phyloP scores from a whole-genome alignment of 345 rosid genomes.

The Salix suchowensis region DNA sequence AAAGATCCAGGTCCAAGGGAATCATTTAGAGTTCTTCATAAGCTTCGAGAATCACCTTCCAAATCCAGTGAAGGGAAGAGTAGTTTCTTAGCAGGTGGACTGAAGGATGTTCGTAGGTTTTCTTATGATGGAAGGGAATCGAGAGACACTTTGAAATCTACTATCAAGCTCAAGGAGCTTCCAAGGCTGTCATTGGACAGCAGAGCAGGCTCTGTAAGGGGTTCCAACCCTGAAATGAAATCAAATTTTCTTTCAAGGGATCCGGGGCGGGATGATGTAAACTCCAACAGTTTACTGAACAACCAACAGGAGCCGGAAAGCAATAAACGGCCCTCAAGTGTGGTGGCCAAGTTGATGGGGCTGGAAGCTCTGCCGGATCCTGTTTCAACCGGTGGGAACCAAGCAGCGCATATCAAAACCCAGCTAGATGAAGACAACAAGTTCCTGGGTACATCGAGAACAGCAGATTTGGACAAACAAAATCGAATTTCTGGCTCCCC shows the following conservation, averaged over 20 bases:
- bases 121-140: constrained; percentile 82
- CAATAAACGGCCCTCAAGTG: constrained; percentile 53
- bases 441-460: constrained; percentile 27
- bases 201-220: constrained; percentile 45
- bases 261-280: constrained; percentile 14
- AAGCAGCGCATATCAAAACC: constrained; percentile 15
- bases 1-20: constrained; percentile 41
- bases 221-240: constrained; percentile 36
- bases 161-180: constrained; percentile 59
- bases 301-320: constrained; percentile 51
- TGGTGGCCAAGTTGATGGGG: constrained; percentile 89
- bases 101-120: constrained; percentile 66
- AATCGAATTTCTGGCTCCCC: constrained; percentile 43
- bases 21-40: constrained; percentile 37
- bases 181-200: constrained; percentile 92
- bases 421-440: constrained; percentile 21
- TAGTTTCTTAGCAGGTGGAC: constrained; percentile 24
- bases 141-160: constrained; percentile 46
- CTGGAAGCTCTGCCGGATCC: constrained; percentile 58
- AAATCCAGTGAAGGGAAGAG: constrained; percentile 35
- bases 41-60: constrained; percentile 30
- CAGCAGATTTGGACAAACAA: constrained; percentile 30
- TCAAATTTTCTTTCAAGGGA: constrained; percentile 31
- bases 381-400: constrained; percentile 16
- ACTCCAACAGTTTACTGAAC: constrained; percentile 11